Base-by-base conservation (phyloP, 257 asterid genomes). In the Fraxinus anomala region DNA sequence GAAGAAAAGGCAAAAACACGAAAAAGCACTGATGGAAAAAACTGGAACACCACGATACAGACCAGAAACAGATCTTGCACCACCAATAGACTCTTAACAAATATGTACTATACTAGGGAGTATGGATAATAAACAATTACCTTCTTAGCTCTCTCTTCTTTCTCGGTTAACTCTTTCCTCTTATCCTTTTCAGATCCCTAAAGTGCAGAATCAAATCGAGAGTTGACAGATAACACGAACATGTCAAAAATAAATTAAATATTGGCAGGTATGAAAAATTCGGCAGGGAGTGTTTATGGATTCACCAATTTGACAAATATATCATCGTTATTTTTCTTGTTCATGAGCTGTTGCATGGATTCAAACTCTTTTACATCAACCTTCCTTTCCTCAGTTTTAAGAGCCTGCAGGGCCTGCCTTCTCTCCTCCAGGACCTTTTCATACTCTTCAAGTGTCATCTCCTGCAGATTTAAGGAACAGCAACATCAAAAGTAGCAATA, bases 371-470 rank as follows among this genome's bases (percentile, higher is more conserved):
- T 91, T 28, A 69, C 73, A 74, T 91, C 97, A 71, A 94, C 97
- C 83, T 92, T 94, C 94, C 98, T 91, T 77, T 82, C 91, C 89
- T 94, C 97, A 73, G 95, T 79, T 80, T 89, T 92, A 70, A 82
- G 90, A 54, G 87, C 83, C 81, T 82, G 93, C 81, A 92, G 80
- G 63, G 91, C 91, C 85, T 92, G 90, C 77, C 93, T 86, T 81
- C 89, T 94, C 79, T 92, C 97, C 72, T 92, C 97, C 72, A 88
- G 84, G 78, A 89, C 77, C 88, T 90, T 94, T 84, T 91, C 97
- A 65, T 92, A 94, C 84, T 94, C 98, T 79, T 91, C 98, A 80
- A 94, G 90, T 6, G 98, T 94, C 97, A 94, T 94, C 85, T 91
- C 97, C 98, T 94, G 81, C 80, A 68, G 40, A 56, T 26, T 44